These are phyloP conservation scores for Tuber aestivum DNA, from an alignment of 495 filamentous ascomycete species.

Conservation along the genomic window DNA sequence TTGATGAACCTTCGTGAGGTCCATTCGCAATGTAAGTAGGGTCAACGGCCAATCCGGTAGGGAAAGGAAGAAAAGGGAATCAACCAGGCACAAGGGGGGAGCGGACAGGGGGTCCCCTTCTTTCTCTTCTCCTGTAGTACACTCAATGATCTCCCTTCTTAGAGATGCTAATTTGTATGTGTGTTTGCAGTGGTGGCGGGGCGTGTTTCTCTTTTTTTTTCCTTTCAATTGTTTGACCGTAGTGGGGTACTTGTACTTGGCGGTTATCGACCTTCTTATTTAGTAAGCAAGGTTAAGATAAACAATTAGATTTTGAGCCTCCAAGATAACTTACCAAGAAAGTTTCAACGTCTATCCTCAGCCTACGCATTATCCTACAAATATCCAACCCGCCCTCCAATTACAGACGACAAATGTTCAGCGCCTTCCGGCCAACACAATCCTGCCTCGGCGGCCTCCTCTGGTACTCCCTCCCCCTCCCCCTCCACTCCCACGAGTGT, in stretches of 20 bases:
- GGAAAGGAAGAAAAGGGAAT: not conserved
- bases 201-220: constrained; percentile 8
- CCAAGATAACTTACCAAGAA: constrained; percentile 3
- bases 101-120: not conserved
- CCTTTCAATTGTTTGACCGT: not conserved
- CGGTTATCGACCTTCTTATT: not conserved
- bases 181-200: not conserved
- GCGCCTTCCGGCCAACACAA: constrained; percentile 71
- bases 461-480: constrained; percentile 53
- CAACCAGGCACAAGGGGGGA: not conserved
- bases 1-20: not conserved
- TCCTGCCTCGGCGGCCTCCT: constrained; percentile 73
- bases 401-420: constrained; percentile 57
- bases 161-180: not conserved
- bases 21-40: not conserved
- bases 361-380: not conserved
- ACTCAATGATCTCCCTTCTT: not conserved
- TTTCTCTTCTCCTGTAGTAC: not conserved
- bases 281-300: not conserved
- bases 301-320: constrained; percentile 15
- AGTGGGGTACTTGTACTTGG: not conserved
- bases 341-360: constrained; percentile 19
- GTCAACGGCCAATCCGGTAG: not conserved
- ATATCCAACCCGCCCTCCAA: constrained; percentile 15
- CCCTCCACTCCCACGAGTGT: constrained; percentile 11